phyloP scores from a whole-genome alignment of 148 eudicot species.

The Selenicereus undatus region DNA sequence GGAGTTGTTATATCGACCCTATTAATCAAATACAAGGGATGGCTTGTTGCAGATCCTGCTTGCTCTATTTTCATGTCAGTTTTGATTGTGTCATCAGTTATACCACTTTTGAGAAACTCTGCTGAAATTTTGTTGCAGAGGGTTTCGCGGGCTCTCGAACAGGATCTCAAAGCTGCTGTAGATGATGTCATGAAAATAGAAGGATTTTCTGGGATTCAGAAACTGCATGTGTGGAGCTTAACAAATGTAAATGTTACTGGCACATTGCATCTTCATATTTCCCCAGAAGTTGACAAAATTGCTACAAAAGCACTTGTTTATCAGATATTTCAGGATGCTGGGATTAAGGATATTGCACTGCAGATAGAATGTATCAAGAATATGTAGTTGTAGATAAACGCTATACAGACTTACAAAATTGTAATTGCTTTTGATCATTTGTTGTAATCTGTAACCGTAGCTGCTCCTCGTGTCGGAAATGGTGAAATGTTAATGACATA shows the following conservation, averaged over 20 bases:
- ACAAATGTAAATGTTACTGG: slow-evolving; percentile 78
- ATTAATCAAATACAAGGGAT: slow-evolving; percentile 82
- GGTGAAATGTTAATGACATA: background rate
- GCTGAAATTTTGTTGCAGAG: slow-evolving; percentile 89
- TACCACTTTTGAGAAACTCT: slow-evolving; percentile 83
- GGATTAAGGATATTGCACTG: slow-evolving; percentile 78
- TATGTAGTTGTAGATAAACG: slow-evolving; percentile 24
- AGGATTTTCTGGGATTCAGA: slow-evolving; percentile 69
- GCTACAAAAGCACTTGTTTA: slow-evolving; percentile 49
- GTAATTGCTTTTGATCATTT: background rate
- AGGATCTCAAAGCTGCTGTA: slow-evolving; percentile 58
- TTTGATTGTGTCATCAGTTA: slow-evolving; percentile 79
- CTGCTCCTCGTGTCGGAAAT: background rate
- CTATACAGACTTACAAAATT: slow-evolving; percentile 11
- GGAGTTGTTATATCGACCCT: slow-evolving; percentile 94
- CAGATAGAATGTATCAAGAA: slow-evolving; percentile 68
- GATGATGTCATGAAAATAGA: slow-evolving; percentile 56
- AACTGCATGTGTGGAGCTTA: slow-evolving; percentile 86
- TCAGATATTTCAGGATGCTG: slow-evolving; percentile 52
- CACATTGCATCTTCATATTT: slow-evolving; percentile 72
- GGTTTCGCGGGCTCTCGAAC: slow-evolving; percentile 74
- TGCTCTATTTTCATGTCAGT: slow-evolving; percentile 91
- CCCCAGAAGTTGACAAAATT: slow-evolving; percentile 53
- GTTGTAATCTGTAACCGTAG: background rate
- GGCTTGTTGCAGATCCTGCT: slow-evolving; percentile 95